These are phyloP conservation scores for Lichtheimia ornata DNA, from an alignment of 371 early-diverging fungal species.

Conservation along the genomic window DNA sequence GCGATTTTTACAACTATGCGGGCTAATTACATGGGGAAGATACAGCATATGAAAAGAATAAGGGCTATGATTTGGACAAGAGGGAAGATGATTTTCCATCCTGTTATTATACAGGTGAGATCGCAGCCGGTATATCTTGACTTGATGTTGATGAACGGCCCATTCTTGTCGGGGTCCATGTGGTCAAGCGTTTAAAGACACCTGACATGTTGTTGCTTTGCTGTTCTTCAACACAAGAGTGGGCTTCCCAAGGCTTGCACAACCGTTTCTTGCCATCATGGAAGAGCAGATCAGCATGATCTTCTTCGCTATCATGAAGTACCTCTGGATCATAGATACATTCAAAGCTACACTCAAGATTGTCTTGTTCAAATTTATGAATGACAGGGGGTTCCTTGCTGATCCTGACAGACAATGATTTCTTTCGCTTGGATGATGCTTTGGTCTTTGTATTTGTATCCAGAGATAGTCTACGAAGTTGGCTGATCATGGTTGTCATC, in stretches of 20 bases:
- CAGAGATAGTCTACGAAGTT: constrained; percentile 11
- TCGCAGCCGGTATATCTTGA: constrained; percentile 4
- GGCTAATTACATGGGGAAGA: no score
- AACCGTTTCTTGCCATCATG: constrained; percentile 13
- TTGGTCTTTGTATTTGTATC: neutral
- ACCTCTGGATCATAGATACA: constrained; percentile 50
- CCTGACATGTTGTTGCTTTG: constrained; percentile 1
- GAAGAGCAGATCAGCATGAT: constrained; percentile 37
- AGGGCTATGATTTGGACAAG: no score
- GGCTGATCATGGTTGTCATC: constrained; percentile 5
- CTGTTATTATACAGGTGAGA: constrained; percentile 1
- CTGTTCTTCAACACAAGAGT: constrained; percentile 15
- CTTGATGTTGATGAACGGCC: neutral
- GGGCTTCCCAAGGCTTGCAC: constrained; percentile 42
- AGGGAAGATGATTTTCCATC: no score
- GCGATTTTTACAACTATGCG: no score
- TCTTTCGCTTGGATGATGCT: constrained; percentile 12
- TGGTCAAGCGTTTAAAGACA: constrained; percentile 11
- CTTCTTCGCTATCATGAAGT: constrained; percentile 43
- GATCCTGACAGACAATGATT: constrained; percentile 37
- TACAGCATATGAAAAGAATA: no score
- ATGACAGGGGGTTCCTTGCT: constrained; percentile 47
- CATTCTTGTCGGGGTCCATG: constrained; percentile 5
- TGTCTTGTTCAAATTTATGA: constrained; percentile 38
- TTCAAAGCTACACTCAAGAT: constrained; percentile 37